Base-by-base conservation (phyloP, 352 stramenopile genomes). In the Blastocystis sp. region DNA sequence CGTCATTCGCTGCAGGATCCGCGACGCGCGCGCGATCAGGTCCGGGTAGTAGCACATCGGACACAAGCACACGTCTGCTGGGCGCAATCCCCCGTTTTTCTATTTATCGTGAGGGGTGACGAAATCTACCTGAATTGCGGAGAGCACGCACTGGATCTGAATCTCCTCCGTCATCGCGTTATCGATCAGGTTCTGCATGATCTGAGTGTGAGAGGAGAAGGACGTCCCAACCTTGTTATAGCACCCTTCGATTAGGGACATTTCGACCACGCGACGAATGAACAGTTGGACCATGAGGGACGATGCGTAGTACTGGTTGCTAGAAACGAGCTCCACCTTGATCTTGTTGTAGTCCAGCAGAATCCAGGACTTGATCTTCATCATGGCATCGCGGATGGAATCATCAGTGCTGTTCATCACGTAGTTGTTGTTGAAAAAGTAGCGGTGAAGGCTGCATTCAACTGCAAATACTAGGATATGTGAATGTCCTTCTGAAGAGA, bases 391-490 rank as follows among this genome's bases (percentile, higher is more conserved):
- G 19, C 13, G 31, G 70, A 85, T 66, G 61, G 74, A 66, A 2
- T n/a, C 21, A 21, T 85, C 33, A 31, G 16, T 67, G n/a, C 50
- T 41, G n/a, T 85, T 67, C 13, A 85, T 26, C 24, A 85, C 60
- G 33, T 85, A 85, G 51, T 85, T 67, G 50, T 85, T 37, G 24
- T 85, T 85, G 29, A 85, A 85, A 21, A 67, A 85, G 74, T 85
- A 24, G n/a, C 41, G 37, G 33, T n/a, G 59, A 69, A 55, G 45
- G 10, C 16, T 35, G 35, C 6, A 3, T 19, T 16, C 2, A 37
- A n/a, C 55, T n/a, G 12, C 45, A 4, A 9, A 45, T 24, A 37
- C 31, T 55, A 69, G 74, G 74, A 85, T 85, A 85, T 85, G 39
- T 13, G 16, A 33, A 63, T 85, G 13, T 41, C 66, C 51, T 85